Conservation (phyloP, 495 filamentous ascomycete species). For the Trypethelium eluteriae region DNA sequence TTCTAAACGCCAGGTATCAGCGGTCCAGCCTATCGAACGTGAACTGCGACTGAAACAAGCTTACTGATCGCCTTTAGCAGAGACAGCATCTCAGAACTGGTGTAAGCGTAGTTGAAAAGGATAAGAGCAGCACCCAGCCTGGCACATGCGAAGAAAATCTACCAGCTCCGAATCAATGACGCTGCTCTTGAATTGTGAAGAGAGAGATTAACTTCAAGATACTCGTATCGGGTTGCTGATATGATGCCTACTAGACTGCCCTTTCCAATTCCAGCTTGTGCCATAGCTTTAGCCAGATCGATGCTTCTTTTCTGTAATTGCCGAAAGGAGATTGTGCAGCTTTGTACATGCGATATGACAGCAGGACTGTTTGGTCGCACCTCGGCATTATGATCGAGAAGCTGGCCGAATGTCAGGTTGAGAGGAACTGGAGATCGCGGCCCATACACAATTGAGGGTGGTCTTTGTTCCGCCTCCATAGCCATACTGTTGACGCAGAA, state of each 20-base stretch:
- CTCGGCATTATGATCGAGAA: slow-evolving; percentile 20
- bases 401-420: slow-evolving; percentile 19
- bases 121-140: slow-evolving; percentile 20
- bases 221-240: slow-evolving; percentile 20
- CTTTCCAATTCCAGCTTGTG: slow-evolving; percentile 19
- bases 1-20: slow-evolving; percentile 15
- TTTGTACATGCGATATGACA: slow-evolving; percentile 21
- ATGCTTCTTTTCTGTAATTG: slow-evolving; percentile 17
- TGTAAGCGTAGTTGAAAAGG: slow-evolving; percentile 26
- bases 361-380: slow-evolving; percentile 18
- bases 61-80: slow-evolving; percentile 19
- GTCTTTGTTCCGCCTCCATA: not conserved
- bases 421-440: slow-evolving; percentile 19
- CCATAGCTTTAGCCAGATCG: slow-evolving; percentile 16
- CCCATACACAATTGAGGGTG: slow-evolving; percentile 20
- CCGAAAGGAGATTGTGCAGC: slow-evolving; percentile 13
- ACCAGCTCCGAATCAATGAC: not conserved
- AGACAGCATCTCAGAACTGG: slow-evolving; percentile 21
- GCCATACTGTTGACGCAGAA: slow-evolving; percentile 4
- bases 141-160: slow-evolving; percentile 23
- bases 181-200: not conserved
- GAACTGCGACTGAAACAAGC: not conserved
- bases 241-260: slow-evolving; percentile 21
- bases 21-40: not conserved
- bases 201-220: slow-evolving; percentile 19